Base-by-base conservation (phyloP, 345 rosid species). In the Cardamine chenopodiifolia region DNA sequence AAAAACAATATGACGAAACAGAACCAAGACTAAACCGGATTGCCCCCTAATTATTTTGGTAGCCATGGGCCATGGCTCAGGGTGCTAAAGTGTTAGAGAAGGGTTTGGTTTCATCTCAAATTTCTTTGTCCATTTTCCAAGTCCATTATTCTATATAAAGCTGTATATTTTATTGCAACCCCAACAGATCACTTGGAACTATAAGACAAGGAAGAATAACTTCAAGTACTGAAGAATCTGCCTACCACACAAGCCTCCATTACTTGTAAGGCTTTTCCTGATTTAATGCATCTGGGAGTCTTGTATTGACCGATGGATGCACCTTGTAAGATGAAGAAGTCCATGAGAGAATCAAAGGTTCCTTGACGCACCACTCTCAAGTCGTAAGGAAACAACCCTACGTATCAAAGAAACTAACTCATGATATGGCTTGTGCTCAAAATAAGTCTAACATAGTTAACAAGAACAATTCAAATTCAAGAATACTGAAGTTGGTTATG, bases 241-340 rank as follows among this genome's bases (percentile, higher is more conserved):
- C 81, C 86, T 19, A 84, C 75, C 10, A 91, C 92, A 67, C 83
- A 86, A 1, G 87, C 79, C 68, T 89, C 87, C 74, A 93, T 76
- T 31, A 87, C 76, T 55, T 80, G 62, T 2, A 88, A 71, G 14
- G 92, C 88, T 63, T 78, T 83, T 64, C 67, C 80, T 12, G 96
- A 84, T 58, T 85, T 86, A 73, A 93, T 88, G 84, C 96, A 91
- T 72, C 97, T 88, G 3, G 97, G 94, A 18, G 97, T 91, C 83
- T 93, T 93, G 85, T 93, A 93, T 66, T 93, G 98, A 74, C 90
- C 90, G 14, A 83, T 88, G 1, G 98, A 93, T 50, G 97, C 89
- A 7, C 98, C 98, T 67, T 85, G 88, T 14, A 84, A 80, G 13
- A 89, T 85, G 20, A 90, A 89, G 12, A 82, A 87, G 78, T 93